Base-by-base conservation (phyloP, 129 eudicot species). In the Tagetes erecta region DNA sequence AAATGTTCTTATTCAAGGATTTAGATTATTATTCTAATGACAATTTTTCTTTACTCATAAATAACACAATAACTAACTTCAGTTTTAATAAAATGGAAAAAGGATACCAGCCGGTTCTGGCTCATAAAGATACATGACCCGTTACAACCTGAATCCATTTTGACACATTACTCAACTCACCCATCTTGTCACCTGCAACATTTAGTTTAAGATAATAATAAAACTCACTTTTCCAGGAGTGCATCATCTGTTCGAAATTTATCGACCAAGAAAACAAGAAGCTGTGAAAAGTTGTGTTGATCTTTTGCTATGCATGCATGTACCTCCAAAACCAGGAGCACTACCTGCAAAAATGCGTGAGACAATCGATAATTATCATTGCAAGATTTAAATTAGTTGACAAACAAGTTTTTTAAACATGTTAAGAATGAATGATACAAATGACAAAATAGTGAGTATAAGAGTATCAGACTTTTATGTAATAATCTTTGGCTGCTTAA, bases 261-360 rank as follows among this genome's bases (percentile, higher is more conserved):
- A 52, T 93, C 82, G 45, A 86, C 89, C 51, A 93, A 75, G 78
- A 83, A 87, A 73, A 84, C 84, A 73, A 93, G 80, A 84, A 93
- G 98, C 74, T 93, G 95, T 41, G 83, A 87, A 40, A 93, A 93
- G 82, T 93, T 90, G 72, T 67, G 70, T 42, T 84, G 84, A 56
- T 90, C 98, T 80, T 82, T 75, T 30, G 97, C 97, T 64, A 93
- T 90, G 84, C 98, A 88, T 59, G 98, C 98, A 82, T 88, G 98
- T 59, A 90, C 98, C 85, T 93, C 92, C 73, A 93, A 85, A 63
- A 86, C 98, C 84, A 90, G 76, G 56, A 93, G 95, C 69, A 93
- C 98, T 35, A 93, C 98, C 98, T 56, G 62, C 62, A 27, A 56
- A 51, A 27, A 56, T 20, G 11, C 36, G 30, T 3, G 1, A 56